Conservation (phyloP, 768 basidiomycete species). For the Boletus pseudo-olivaceus region DNA sequence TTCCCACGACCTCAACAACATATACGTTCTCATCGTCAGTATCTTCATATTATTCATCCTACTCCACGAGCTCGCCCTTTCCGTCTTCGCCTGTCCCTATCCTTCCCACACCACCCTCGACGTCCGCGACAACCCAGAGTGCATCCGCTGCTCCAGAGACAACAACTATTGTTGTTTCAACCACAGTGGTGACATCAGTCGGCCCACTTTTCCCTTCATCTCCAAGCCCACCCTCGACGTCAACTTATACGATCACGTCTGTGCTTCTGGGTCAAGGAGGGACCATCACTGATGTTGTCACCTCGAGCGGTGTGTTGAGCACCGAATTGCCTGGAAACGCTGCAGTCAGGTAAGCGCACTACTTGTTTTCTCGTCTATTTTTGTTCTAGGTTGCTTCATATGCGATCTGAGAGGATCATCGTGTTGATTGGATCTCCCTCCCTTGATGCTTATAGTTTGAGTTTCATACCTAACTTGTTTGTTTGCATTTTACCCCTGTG, state of each 20-base stretch:
- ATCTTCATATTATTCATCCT: neutral
- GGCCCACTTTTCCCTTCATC: neutral
- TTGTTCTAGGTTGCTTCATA: neutral
- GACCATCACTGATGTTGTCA: conserved; percentile 16
- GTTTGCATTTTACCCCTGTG: conserved; percentile 16
- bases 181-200: conserved; percentile 11
- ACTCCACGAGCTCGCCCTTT: neutral
- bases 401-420: conserved; percentile 10
- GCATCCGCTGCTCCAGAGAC: neutral
- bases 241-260: conserved; percentile 23
- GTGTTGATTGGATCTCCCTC: conserved; percentile 5
- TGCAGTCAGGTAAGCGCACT: conserved; percentile 14
- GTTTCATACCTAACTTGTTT: conserved; percentile 1
- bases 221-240: conserved; percentile 1
- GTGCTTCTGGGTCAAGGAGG: conserved; percentile 10
- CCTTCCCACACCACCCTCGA: neutral
- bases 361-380: neutral
- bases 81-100: neutral
- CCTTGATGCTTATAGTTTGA: neutral
- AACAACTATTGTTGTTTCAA: conserved; percentile 13
- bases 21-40: neutral
- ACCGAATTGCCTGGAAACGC: conserved; percentile 10
- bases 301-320: conserved; percentile 24
- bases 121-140: neutral
- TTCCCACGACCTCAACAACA: neutral